Conservation (phyloP, 192 early-diverging fungal species). For the Backusella westeae region DNA sequence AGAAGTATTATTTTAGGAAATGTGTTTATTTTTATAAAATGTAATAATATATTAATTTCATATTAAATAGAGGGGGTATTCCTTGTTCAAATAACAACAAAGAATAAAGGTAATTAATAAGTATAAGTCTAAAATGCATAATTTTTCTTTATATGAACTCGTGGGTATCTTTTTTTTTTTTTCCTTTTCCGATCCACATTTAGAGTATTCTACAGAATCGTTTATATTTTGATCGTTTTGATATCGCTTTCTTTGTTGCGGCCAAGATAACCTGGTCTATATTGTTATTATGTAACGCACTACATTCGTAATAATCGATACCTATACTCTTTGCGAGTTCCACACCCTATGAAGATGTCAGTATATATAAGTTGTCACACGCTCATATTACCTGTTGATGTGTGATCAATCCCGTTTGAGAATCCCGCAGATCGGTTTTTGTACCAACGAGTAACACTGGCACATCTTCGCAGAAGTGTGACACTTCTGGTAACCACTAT, state of each 20-base stretch:
- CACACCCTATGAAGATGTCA: not conserved
- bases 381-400: not conserved
- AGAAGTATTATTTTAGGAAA: too few species aligned
- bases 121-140: not conserved
- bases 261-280: not conserved
- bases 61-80: too few species aligned
- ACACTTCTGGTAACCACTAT: constrained; percentile 13
- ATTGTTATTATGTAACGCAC: not conserved
- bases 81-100: too few species aligned
- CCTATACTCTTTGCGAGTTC: not conserved
- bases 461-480: not conserved
- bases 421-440: not conserved
- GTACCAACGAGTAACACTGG: not conserved
- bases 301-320: not conserved
- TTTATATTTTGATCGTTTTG: not conserved
- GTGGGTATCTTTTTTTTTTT: not conserved
- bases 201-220: not conserved
- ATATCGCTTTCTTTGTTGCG: not conserved
- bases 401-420: not conserved
- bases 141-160: not conserved
- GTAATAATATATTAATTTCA: too few species aligned
- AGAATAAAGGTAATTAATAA: not conserved
- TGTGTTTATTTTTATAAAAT: too few species aligned
- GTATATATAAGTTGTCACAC: too few species aligned
- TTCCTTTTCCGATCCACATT: not conserved